Evolutionary conservation across 2,329 filamentous ascomycete genomes (phyloP).

Genomic region (Botryotinia globosa): DNA sequence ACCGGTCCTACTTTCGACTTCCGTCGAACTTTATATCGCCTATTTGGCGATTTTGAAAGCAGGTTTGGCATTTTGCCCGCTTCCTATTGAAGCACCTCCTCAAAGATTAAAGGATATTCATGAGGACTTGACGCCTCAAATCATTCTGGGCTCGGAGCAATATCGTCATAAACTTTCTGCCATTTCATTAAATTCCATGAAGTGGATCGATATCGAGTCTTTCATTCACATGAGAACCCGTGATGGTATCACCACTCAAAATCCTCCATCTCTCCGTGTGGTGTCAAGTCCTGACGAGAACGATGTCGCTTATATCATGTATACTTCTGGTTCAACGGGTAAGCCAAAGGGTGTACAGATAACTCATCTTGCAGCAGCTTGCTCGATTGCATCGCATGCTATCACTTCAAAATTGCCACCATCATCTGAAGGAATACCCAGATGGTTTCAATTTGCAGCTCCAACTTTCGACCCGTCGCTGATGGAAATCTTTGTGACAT

Average conservation of each 20-base stretch:
- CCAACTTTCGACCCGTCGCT: constrained; percentile 31
- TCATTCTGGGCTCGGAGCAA: not conserved
- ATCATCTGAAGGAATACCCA: not conserved
- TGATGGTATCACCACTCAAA: not conserved
- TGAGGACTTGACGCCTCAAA: not conserved
- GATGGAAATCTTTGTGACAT: constrained; percentile 36
- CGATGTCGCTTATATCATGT: constrained; percentile 21
- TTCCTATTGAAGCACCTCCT: constrained; percentile 35
- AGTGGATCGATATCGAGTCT: constrained; percentile 12
- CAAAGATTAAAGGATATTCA: not conserved
- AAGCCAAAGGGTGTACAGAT: constrained; percentile 39
- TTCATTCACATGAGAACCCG: not conserved
- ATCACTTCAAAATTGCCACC: not conserved
- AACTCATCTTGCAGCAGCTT: constrained; percentile 27
- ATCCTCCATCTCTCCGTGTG: not conserved
- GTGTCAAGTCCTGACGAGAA: not conserved
- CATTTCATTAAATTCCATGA: not conserved
- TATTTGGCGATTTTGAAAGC: constrained; percentile 40
- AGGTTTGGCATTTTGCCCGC: constrained; percentile 40
- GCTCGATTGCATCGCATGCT: constrained; percentile 6
- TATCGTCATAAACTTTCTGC: not conserved
- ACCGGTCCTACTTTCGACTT: constrained; percentile 28
- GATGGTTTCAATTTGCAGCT: constrained; percentile 10
- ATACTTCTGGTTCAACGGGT: constrained; percentile 25
- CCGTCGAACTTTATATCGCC: constrained; percentile 35